phyloP scores from a whole-genome alignment of 805 yeast species.

The Cyberlindnera misumaiensis region DNA sequence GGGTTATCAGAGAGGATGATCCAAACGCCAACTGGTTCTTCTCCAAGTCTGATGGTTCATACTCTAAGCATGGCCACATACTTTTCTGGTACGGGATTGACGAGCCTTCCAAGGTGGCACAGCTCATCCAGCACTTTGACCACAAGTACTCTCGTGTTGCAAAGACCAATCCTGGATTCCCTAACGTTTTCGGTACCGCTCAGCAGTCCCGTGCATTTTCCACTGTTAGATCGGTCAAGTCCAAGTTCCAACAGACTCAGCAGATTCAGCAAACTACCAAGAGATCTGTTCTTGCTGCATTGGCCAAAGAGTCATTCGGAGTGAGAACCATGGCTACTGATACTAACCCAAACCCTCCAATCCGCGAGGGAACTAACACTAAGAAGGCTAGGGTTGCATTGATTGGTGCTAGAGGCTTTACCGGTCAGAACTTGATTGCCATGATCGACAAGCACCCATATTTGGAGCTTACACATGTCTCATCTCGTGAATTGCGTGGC shows the following conservation, averaged over 20 bases:
- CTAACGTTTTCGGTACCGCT: slow-evolving; percentile 25
- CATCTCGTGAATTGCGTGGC: slow-evolving; percentile 92
- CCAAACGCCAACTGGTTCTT: slow-evolving; percentile 89
- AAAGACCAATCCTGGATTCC: slow-evolving; percentile 26
- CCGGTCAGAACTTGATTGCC: slow-evolving; percentile 88
- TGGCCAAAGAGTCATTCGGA: slow-evolving; percentile 19
- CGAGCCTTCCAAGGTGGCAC: slow-evolving; percentile 53
- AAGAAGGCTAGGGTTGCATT: slow-evolving; percentile 72
- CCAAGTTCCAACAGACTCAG: neutral
- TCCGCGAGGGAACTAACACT: slow-evolving; percentile 54
- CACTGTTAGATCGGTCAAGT: slow-evolving; percentile 25
- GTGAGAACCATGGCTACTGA: slow-evolving; percentile 29
- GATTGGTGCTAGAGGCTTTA: slow-evolving; percentile 97
- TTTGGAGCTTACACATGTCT: slow-evolving; percentile 85
- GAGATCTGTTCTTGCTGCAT: slow-evolving; percentile 23
- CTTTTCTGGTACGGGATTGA: slow-evolving; percentile 91
- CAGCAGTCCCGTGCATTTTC: slow-evolving; percentile 49
- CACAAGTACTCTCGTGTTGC: slow-evolving; percentile 27
- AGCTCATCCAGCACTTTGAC: slow-evolving; percentile 54
- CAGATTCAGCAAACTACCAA: slow-evolving; percentile 9
- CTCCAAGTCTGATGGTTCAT: slow-evolving; percentile 89
- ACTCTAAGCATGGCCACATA: slow-evolving; percentile 79
- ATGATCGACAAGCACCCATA: slow-evolving; percentile 84
- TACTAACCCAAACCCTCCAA: slow-evolving; percentile 67
- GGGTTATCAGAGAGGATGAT: slow-evolving; percentile 89